Percentiles rank a stretch among this genome's conserved stretches.
phyloP scores from a whole-genome alignment of 2,329 filamentous ascomycete species.

The Xylaria sp. region DNA sequence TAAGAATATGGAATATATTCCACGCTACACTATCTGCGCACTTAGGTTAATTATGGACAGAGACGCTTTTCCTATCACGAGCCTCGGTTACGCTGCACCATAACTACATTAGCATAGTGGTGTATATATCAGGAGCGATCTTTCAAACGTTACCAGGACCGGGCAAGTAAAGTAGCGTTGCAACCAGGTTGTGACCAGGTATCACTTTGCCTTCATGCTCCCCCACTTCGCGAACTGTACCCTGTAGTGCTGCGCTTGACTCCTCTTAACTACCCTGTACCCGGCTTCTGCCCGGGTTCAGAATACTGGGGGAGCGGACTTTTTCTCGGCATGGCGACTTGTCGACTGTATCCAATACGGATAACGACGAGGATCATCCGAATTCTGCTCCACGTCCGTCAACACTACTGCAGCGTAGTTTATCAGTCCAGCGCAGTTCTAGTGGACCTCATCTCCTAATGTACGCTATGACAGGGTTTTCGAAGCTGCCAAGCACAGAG shows the following conservation, averaged over 20 bases:
- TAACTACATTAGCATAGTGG: background rate
- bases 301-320: conserved; percentile 17
- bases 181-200: conserved; percentile 1
- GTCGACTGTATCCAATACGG: conserved; percentile 11
- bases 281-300: background rate
- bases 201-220: conserved; percentile 12
- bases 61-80: conserved; percentile 8
- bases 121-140: background rate
- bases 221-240: conserved; percentile 17
- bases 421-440: background rate
- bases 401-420: conserved; percentile 15
- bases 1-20: background rate
- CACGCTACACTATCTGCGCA: background rate
- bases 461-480: conserved; percentile 7
- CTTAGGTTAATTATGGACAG: background rate
- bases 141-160: conserved; percentile 11
- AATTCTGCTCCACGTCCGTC: conserved; percentile 17
- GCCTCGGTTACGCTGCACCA: background rate
- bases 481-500: conserved; percentile 14
- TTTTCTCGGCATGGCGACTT: conserved; percentile 11
- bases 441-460: conserved; percentile 28
- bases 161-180: conserved; percentile 18
- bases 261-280: background rate
- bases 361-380: conserved; percentile 28
- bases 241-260: background rate